phyloP scores from a whole-genome alignment of 345 rosid genomes.

The Eucalyptus pauciflora region DNA sequence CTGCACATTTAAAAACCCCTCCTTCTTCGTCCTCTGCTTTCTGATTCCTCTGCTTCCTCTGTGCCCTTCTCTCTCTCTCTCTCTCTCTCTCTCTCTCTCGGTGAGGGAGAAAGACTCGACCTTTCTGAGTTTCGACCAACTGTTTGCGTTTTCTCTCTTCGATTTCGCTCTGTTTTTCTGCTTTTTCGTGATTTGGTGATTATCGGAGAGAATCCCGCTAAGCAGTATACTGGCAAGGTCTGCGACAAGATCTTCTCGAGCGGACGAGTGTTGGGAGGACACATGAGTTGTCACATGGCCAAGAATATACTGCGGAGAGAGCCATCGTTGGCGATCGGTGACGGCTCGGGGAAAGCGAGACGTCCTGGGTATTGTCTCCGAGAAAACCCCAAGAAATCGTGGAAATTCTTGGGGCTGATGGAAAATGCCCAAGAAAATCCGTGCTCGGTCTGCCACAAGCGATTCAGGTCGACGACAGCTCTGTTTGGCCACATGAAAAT shows the following conservation, averaged over 20 bases:
- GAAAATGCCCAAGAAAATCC: neutral
- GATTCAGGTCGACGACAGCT: constrained; percentile 22
- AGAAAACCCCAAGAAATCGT: constrained; percentile 61
- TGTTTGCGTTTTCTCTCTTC: neutral
- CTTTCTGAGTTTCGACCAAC: neutral
- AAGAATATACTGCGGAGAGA: neutral
- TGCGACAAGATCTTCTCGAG: constrained; percentile 15
- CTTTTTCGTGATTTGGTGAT: neutral
- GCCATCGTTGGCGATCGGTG: constrained; percentile 1
- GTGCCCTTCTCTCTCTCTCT: neutral
- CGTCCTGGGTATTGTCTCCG: constrained; percentile 25
- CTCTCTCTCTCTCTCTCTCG: neutral
- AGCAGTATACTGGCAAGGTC: constrained; percentile 8
- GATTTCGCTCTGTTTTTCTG: neutral
- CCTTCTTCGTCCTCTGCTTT: neutral
- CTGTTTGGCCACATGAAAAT: constrained; percentile 47
- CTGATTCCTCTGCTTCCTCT: neutral
- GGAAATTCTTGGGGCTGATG: constrained; percentile 16
- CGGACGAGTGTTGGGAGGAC: constrained; percentile 18
- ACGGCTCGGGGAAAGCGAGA: neutral
- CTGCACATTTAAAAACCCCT: neutral
- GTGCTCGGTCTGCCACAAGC: constrained; percentile 22
- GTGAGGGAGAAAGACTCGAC: neutral
- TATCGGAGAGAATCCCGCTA: neutral
- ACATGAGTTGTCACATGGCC: constrained; percentile 13